A percentile compares a stretch with the other conserved stretches of the same genome.
Conservation (phyloP, 2,329 filamentous ascomycete species). For the Botrytis cinerea region DNA sequence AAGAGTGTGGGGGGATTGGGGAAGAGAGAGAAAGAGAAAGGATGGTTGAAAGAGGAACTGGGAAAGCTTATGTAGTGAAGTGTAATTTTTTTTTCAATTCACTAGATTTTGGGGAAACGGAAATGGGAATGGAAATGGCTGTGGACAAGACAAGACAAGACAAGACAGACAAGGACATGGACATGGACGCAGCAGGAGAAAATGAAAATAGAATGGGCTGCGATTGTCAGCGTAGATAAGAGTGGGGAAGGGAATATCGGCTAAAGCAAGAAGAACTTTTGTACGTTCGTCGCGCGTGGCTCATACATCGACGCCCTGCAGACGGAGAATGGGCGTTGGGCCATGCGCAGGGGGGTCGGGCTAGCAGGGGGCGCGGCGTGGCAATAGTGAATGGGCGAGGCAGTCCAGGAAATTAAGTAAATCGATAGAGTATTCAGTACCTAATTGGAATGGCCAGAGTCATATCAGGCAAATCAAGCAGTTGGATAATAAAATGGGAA, state of each 20-base stretch:
- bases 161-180: background rate
- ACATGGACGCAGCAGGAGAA: background rate
- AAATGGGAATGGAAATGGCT: background rate
- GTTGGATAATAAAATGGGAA: background rate
- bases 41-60: background rate
- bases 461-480: too few relatives aligned
- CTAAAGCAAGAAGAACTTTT: background rate
- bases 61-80: background rate
- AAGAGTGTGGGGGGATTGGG: conserved; percentile 5
- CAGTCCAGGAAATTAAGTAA: background rate
- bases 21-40: background rate
- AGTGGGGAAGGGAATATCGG: background rate
- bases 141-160: too few relatives aligned
- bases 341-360: background rate
- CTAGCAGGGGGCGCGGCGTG: background rate
- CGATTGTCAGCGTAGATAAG: conserved; percentile 7
- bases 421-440: background rate
- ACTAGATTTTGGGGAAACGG: background rate
- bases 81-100: background rate
- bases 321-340: background rate
- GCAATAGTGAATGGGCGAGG: background rate
- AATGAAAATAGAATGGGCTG: background rate
- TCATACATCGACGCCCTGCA: background rate
- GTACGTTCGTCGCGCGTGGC: background rate
- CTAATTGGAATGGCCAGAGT: background rate